Evolutionary conservation across 176 grass and related monocot genomes (phyloP).

Genomic region (Oryza nivara): DNA sequence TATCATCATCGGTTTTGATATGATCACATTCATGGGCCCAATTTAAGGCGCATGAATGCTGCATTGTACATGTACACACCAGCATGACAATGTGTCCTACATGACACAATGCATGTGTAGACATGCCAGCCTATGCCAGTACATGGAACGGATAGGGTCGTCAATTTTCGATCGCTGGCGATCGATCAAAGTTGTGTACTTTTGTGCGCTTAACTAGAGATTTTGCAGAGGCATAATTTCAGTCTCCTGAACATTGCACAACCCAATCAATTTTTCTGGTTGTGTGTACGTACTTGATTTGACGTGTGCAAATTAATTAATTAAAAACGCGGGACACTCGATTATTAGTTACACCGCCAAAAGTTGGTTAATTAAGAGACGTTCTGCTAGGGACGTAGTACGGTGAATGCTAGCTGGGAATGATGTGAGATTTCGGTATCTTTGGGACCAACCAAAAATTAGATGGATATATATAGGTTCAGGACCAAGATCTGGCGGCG

Average conservation of each 20-base stretch:
- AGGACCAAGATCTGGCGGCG: not conserved
- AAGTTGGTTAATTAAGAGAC: not conserved
- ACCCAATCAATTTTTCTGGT: slow-evolving; percentile 27
- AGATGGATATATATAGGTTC: not conserved
- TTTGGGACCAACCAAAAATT: not conserved
- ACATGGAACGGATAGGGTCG: not conserved
- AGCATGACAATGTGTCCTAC: not conserved
- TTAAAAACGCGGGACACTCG: not conserved
- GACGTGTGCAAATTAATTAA: slow-evolving; percentile 36
- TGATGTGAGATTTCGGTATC: slow-evolving; percentile 1
- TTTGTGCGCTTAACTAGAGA: not conserved
- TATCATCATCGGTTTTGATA: not conserved
- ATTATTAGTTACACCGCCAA: not conserved
- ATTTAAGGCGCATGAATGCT: not conserved
- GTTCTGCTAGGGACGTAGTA: not conserved
- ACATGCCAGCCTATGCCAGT: not conserved
- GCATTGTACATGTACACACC: not conserved
- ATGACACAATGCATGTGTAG: not conserved
- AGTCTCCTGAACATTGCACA: not conserved
- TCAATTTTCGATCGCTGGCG: not conserved
- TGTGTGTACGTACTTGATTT: slow-evolving; percentile 15
- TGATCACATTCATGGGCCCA: not conserved
- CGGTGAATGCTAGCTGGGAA: not conserved
- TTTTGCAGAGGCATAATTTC: not conserved
- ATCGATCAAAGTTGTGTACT: not conserved